Percentiles rank a stretch among this genome's conserved stretches.
Conservation (phyloP, 225 moss, liverwort and hornwort genomes). For the Straminergon stramineum region DNA sequence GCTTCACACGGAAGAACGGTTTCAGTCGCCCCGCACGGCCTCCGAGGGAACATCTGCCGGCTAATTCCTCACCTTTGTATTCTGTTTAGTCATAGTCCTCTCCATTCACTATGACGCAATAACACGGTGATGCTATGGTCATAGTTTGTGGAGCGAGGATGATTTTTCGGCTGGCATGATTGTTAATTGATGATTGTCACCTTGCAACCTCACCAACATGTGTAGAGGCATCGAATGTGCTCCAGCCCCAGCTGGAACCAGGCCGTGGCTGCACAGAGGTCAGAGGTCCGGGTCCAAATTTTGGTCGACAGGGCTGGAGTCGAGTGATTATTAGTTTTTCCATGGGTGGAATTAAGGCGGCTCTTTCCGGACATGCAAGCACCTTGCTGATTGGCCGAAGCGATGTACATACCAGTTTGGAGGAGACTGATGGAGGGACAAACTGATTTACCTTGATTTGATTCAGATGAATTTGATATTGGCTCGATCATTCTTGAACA, state of each 20-base stretch:
- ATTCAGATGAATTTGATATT: not conserved
- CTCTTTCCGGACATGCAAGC: conserved; percentile 30
- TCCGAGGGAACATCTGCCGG: conserved; percentile 22
- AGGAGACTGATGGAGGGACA: not conserved
- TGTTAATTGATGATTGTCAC: not conserved
- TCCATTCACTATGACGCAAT: conserved; percentile 5
- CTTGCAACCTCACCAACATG: conserved; percentile 23
- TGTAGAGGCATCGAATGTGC: conserved; percentile 9
- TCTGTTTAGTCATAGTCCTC: not conserved
- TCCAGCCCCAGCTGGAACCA: conserved; percentile 18
- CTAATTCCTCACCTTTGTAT: not conserved
- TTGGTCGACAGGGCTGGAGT: conserved; percentile 24
- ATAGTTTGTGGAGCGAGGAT: conserved; percentile 16
- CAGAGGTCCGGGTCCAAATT: conserved; percentile 10
- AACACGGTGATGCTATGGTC: conserved; percentile 6
- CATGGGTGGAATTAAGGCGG: not conserved
- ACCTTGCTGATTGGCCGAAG: conserved; percentile 30
- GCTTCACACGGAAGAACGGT: conserved; percentile 23
- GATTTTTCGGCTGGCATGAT: not conserved
- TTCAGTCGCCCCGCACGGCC: conserved; percentile 12
- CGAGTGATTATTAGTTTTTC: not conserved
- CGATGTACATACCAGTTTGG: conserved; percentile 35
- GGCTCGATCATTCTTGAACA: conserved; percentile 1
- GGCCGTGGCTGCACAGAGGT: not conserved
- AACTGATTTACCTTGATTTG: conserved; percentile 3